Percentiles rank a stretch among this genome's conserved stretches.
These are phyloP conservation scores for Scutellaria galericulata DNA, from an alignment of 257 asterid genomes.

Conservation along the genomic window DNA sequence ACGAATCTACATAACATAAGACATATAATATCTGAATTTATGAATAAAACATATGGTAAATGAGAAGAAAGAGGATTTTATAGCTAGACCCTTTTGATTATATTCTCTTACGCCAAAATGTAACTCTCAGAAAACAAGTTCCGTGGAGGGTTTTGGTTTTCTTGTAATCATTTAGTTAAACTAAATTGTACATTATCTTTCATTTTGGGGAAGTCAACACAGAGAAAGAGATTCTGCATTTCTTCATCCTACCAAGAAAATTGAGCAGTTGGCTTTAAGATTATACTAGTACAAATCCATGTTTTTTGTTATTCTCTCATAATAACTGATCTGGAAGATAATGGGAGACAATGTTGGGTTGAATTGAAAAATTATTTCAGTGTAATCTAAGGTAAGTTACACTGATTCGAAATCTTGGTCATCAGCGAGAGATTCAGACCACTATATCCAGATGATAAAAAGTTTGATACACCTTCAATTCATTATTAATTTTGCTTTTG, in stretches of 20 bases:
- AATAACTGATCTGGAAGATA: no score
- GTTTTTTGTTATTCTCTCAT: no score
- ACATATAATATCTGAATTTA: constrained; percentile 16
- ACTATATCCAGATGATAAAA: background rate
- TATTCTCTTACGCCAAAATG: no score
- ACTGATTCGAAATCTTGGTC: background rate
- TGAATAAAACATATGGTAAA: constrained; percentile 15
- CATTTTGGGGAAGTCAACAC: no score
- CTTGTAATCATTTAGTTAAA: no score
- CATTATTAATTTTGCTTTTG: background rate
- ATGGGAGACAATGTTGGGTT: no score
- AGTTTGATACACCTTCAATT: background rate
- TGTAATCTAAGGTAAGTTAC: background rate
- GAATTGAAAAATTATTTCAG: no score
- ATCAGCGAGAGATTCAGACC: background rate
- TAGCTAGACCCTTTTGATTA: background rate
- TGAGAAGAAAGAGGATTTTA: background rate
- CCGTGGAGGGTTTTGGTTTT: no score
- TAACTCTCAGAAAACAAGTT: no score
- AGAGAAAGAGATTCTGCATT: background rate
- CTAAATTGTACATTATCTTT: no score
- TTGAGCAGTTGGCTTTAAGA: background rate
- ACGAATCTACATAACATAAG: constrained; percentile 62
- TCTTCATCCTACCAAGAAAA: background rate
- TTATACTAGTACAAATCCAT: no score